These are phyloP conservation scores for Alnus glutinosa DNA, from an alignment of 306 rosid species.

Conservation along the genomic window DNA sequence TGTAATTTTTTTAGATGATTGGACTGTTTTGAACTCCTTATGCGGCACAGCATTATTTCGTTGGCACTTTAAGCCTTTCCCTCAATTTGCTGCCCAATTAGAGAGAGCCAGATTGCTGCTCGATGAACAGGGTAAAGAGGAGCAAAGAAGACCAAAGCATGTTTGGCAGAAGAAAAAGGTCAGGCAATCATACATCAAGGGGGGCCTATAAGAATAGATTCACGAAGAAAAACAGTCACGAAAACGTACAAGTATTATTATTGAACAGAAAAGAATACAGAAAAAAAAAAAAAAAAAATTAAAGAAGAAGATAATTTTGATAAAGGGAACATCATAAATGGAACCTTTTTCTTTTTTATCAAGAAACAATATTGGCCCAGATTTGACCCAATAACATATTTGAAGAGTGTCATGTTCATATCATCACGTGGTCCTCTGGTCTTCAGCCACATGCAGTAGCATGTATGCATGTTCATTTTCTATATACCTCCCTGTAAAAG, in stretches of 20 bases:
- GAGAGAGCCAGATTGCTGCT: neutral
- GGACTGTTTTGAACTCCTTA: constrained; percentile 33
- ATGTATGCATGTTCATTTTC: constrained; percentile 38
- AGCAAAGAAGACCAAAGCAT: constrained; percentile 16
- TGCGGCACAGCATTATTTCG: constrained; percentile 37
- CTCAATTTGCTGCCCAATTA: constrained; percentile 6
- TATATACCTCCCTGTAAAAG: constrained; percentile 34
- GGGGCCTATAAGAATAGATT: neutral
- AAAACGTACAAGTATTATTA: constrained; percentile 9
- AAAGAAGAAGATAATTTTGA: neutral
- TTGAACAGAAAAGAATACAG: neutral
- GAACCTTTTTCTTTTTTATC: neutral
- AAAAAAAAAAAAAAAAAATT: neutral
- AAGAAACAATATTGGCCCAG: constrained; percentile 40
- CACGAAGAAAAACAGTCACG: constrained; percentile 1
- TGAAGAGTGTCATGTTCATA: constrained; percentile 14
- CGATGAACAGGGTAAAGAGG: neutral
- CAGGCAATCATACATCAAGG: neutral
- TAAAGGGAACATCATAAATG: constrained; percentile 8
- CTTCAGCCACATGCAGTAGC: constrained; percentile 54
- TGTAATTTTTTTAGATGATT: constrained; percentile 34
- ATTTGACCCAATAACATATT: constrained; percentile 41
- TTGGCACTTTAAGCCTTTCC: constrained; percentile 23
- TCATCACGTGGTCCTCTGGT: constrained; percentile 57
- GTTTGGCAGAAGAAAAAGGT: constrained; percentile 11